Base-by-base conservation (phyloP, 2,329 filamentous ascomycete species). In the Hypoxylon sp. region DNA sequence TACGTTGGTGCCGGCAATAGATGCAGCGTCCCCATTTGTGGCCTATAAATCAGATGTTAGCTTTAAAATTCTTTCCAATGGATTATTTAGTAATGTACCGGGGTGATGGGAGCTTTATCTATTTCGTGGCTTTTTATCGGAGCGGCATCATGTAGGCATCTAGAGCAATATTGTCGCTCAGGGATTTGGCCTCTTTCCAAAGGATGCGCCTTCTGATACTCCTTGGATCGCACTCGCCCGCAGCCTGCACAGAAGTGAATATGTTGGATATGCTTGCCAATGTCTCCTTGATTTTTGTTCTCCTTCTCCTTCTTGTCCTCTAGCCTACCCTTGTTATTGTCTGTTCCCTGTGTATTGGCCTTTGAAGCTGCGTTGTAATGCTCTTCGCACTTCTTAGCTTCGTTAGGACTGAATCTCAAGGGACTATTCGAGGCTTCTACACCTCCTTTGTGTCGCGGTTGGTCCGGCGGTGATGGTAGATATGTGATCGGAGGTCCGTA, bases 161-260 rank as follows among this genome's bases (percentile, higher is more conserved):
- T 62, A 13, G 57, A 24, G 47, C 76, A 77, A 62, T 76, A 77
- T 26, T 65, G 68, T 35, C 60, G 57, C 13, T 68, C 52, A 1
- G 75, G 76, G 24, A 72, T 67, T 58, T 77, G 70, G 5, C 75
- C 75, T 56, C 63, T 75, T 33, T 71, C 68, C 37, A 77, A 51
- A 17, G 73, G 73, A 53, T 77, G 67, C 46, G 48, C 62, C 33
- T 46, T 70, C n/a, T 75, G 74, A 22, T 75, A 76, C 44, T 44
- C 54, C 42, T 47, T 58, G 14, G 76, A 75, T 13, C 74, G 65
- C 56, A 68, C 72, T 50, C 71, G 72, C 26, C 76, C 76, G 58
- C 76, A 77, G 14, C 66, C 73, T 14, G 68, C 65, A 24, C 76
- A 77, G 17, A 72, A 53, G 68, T 76, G 73, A 33, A 61, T 24